Base-by-base conservation (phyloP, 2,329 filamentous ascomycete genomes). In the Colletotrichum neosansevieriae region DNA sequence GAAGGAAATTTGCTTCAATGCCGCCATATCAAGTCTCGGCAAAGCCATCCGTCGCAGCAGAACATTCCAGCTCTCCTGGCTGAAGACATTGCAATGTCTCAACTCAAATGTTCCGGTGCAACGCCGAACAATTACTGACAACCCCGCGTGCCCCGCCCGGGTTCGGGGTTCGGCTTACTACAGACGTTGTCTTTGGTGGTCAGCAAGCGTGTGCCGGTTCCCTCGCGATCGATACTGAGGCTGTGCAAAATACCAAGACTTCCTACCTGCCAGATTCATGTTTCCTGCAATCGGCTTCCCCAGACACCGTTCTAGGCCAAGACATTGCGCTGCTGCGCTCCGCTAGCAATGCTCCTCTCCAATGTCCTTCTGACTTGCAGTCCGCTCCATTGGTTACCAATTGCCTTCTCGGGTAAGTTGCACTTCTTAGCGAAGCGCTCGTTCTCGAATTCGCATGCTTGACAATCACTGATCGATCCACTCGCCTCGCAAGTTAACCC, bases 171-270 rank as follows among this genome's bases (percentile, higher is more conserved):
- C 42, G 36, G 56, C 56, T 34, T 29, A 29, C 24, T 38, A 38
- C 21, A 24, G 24, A 21, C 12, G 47, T 53, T 24, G 29, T 7
- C 29, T 29, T 32, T 45, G 49, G 42, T 44, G 47, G 47, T 65
- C 66, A 69, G 62, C 66, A 57, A 44, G 6, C 24, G 4, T 38
- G 10, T 42, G 21, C 24, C 42, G 38, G 54, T 44, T 61, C 49
- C 57, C 42, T 67, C 36, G 63, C 36, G 15, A 67, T 62, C 57
- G 50, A 50, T 49, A 67, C 51, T 51, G 58, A 58, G 67, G 67
- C 67, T 69, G 67, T 69, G 67, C 67, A 67, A 38, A 53, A 53
- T 58, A 69, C 67, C 63, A 69, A 69, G 63, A 67, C 67, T 44
- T 61, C 34, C 32, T 50, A 69, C 67, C 67, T 69, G 63, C 67